Evolutionary conservation across 495 filamentous ascomycete species (phyloP).

Genomic region (Durotheca rogersii): DNA sequence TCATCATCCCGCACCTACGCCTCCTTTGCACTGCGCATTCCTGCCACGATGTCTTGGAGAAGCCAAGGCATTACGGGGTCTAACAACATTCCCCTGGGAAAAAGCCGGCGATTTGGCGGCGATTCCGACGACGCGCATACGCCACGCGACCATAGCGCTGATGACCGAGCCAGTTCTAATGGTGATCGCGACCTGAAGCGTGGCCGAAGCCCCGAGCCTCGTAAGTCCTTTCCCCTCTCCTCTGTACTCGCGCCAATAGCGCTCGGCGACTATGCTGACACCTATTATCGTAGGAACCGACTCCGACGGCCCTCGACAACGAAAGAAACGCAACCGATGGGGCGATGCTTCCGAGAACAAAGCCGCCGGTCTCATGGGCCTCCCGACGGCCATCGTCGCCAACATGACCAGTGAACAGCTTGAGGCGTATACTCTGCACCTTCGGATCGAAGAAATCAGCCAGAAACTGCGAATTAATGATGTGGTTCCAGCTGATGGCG

Average conservation of each 20-base stretch:
- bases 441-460: conserved; percentile 97
- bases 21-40: conserved; percentile 9
- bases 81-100: conserved; percentile 95
- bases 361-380: conserved; percentile 94
- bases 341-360: conserved; percentile 96
- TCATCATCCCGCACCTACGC: conserved; percentile 26
- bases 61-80: conserved; percentile 96
- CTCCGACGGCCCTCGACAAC: conserved; percentile 71
- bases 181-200: conserved; percentile 75
- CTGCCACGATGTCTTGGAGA: conserved; percentile 77
- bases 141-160: conserved; percentile 25
- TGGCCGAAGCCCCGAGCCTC: conserved; percentile 53
- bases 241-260: neutral
- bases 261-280: neutral
- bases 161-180: conserved; percentile 48
- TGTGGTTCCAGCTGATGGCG: conserved; percentile 91
- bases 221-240: conserved; percentile 25
- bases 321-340: conserved; percentile 98
- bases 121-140: conserved; percentile 58
- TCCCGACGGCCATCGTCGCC: conserved; percentile 91
- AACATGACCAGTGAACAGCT: conserved; percentile 98
- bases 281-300: conserved; percentile 40
- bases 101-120: conserved; percentile 77
- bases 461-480: conserved; percentile 98
- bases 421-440: conserved; percentile 90